phyloP scores from a whole-genome alignment of 1,139 yeast genomes.

The Candida buenavistaensis region DNA sequence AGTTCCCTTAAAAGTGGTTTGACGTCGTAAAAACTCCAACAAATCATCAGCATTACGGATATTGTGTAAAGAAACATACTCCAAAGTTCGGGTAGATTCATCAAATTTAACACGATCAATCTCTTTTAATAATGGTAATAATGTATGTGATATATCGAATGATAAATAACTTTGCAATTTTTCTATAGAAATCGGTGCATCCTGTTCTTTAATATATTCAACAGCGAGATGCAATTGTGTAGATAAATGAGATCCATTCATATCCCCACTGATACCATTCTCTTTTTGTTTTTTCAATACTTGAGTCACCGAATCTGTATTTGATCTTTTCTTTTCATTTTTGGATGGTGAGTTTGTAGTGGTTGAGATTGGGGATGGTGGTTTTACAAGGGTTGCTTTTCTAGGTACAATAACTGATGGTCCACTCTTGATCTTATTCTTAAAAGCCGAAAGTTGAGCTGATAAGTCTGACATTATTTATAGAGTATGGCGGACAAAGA shows the following conservation, averaged over 20 bases:
- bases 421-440: constrained; percentile 48
- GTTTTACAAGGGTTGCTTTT: constrained; percentile 20
- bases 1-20: constrained; percentile 85
- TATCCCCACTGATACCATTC: constrained; percentile 20
- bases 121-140: constrained; percentile 70
- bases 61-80: constrained; percentile 86
- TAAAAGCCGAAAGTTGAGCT: constrained; percentile 50
- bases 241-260: constrained; percentile 63
- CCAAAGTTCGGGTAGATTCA: constrained; percentile 61
- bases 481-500: neutral
- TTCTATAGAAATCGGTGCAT: constrained; percentile 63
- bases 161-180: constrained; percentile 62
- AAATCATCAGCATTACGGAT: constrained; percentile 80
- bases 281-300: constrained; percentile 40
- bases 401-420: constrained; percentile 42
- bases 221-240: constrained; percentile 86
- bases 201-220: constrained; percentile 73
- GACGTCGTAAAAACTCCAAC: constrained; percentile 70
- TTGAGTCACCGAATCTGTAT: constrained; percentile 30
- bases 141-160: constrained; percentile 45
- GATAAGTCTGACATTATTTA: constrained; percentile 43
- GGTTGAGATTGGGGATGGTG: constrained; percentile 11
- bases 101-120: constrained; percentile 74
- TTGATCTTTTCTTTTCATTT: constrained; percentile 15
- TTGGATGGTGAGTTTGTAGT: constrained; percentile 6